A percentile compares a stretch with the other conserved stretches of the same genome.
Evolutionary conservation across 495 filamentous ascomycete genomes (phyloP).

Genomic region (Aspergillus affinis): DNA sequence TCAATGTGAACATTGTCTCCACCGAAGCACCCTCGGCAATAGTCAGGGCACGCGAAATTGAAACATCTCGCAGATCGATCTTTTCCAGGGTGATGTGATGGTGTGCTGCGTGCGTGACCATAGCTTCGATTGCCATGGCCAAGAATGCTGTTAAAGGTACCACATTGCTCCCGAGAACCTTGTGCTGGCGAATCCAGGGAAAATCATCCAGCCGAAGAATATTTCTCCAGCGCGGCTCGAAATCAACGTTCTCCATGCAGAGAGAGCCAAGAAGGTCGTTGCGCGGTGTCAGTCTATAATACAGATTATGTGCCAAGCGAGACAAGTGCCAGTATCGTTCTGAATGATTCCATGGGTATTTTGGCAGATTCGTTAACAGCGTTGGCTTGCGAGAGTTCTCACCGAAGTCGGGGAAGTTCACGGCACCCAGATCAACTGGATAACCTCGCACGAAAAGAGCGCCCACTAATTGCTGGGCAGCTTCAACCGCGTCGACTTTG

Average conservation of each 20-base stretch:
- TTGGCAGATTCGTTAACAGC: slow-evolving; percentile 33
- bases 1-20: slow-evolving; percentile 30
- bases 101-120: slow-evolving; percentile 39
- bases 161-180: slow-evolving; percentile 41
- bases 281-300: slow-evolving; percentile 25
- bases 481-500: slow-evolving; percentile 22
- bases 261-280: slow-evolving; percentile 31
- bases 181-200: slow-evolving; percentile 44
- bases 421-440: slow-evolving; percentile 22
- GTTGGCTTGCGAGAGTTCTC: slow-evolving; percentile 5
- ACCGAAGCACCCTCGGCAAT: slow-evolving; percentile 35
- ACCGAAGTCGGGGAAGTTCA: slow-evolving; percentile 25
- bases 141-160: slow-evolving; percentile 54
- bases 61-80: slow-evolving; percentile 36
- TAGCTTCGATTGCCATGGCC: slow-evolving; percentile 52
- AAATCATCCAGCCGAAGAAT: slow-evolving; percentile 31
- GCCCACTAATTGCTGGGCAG: slow-evolving; percentile 25
- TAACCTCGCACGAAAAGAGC: slow-evolving; percentile 25
- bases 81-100: slow-evolving; percentile 23
- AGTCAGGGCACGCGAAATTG: slow-evolving; percentile 40
- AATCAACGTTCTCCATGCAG: slow-evolving; percentile 24
- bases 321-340: slow-evolving; percentile 33
- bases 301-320: slow-evolving; percentile 23
- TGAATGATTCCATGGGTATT: slow-evolving; percentile 39
- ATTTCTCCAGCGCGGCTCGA: slow-evolving; percentile 36